Base-by-base conservation (phyloP, 441 rosid species). In the Macaranga tanarius region DNA sequence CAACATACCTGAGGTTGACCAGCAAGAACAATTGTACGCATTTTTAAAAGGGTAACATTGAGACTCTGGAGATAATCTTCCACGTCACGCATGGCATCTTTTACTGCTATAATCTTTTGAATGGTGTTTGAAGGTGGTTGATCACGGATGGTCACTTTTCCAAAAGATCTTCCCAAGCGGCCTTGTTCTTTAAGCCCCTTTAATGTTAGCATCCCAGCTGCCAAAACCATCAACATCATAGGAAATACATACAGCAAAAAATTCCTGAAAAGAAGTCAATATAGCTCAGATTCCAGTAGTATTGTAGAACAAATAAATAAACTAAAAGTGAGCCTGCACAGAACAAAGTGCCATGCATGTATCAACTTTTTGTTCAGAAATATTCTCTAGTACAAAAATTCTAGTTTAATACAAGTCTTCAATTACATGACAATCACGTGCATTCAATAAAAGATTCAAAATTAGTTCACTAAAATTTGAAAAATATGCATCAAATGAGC, bases 101-200 rank as follows among this genome's bases (percentile, higher is more conserved):
- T 95, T 23, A 95, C 75, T 58, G 99, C 97, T 58, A 95, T 84
- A 26, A 95, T 91, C 85, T 95, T 92, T 73, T 95, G 93, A 75
- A 95, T 88, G 60, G 99, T 95, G 81, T 95, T 94, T 73, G 99
- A 95, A 73, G 99, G 95, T 65, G 98, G 98, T 81, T 95, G 99
- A 85, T 95, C 98, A 70, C 83, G 85, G 72, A 95, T 90, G 1
- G 93, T 92, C 80, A 95, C 82, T 79, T 82, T 86, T 67, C 99
- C 98, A 73, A 91, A 95, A 54, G 80, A 87, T 85, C 95, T 90
- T 67, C 98, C 99, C 62, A 95, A 85, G 74, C 99, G 97, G 42
- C 98, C 98, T 86, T 95, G 99, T 80, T 85, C 84, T 84, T 88
- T 89, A n/a, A 95, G 90, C 73, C 99, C 92, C 84, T 91, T 95